Conservation (phyloP, 2,329 filamentous ascomycete genomes). For the Trichoderma harzianum region DNA sequence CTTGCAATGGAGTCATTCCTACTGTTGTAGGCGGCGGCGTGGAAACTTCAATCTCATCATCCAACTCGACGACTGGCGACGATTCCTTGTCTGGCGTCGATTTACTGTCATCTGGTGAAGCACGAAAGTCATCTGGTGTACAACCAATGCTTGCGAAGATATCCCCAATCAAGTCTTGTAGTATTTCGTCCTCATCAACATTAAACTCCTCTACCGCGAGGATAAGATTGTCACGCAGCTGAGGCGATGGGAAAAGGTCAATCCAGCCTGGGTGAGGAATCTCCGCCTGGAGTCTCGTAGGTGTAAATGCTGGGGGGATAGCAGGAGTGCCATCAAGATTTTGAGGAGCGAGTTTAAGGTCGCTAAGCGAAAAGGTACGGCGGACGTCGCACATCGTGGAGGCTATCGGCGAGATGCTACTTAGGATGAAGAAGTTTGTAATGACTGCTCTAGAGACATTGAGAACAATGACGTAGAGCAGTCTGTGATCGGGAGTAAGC, state of each 20-base stretch:
- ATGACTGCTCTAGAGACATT: slow-evolving; percentile 24
- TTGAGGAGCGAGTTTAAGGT: not conserved
- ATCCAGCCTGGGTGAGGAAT: slow-evolving; percentile 22
- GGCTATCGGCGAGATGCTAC: slow-evolving; percentile 15
- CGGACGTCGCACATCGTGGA: slow-evolving; percentile 14
- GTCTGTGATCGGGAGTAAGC: slow-evolving; percentile 20
- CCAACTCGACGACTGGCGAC: not conserved
- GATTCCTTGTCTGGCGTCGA: not conserved
- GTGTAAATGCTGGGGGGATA: slow-evolving; percentile 19
- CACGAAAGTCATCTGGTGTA: not conserved
- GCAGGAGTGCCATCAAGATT: slow-evolving; percentile 3
- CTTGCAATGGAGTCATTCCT: not conserved
- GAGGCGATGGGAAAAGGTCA: slow-evolving; percentile 22
- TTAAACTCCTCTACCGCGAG: slow-evolving; percentile 16
- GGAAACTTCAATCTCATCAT: not conserved
- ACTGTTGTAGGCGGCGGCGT: not conserved
- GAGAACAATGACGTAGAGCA: slow-evolving; percentile 22
- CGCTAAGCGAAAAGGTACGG: slow-evolving; percentile 6
- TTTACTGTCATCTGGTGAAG: not conserved
- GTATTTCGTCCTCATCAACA: slow-evolving; percentile 21
- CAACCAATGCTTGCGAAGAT: not conserved
- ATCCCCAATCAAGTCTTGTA: slow-evolving; percentile 21
- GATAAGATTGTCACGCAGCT: slow-evolving; percentile 23
- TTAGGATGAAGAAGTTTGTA: slow-evolving; percentile 24
- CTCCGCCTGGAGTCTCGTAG: slow-evolving; percentile 20